Evolutionary conservation across 768 basidiomycete genomes (phyloP), one percentile per base, ranked within the genome.

Genomic region (Suillus tomentosus): DNA sequence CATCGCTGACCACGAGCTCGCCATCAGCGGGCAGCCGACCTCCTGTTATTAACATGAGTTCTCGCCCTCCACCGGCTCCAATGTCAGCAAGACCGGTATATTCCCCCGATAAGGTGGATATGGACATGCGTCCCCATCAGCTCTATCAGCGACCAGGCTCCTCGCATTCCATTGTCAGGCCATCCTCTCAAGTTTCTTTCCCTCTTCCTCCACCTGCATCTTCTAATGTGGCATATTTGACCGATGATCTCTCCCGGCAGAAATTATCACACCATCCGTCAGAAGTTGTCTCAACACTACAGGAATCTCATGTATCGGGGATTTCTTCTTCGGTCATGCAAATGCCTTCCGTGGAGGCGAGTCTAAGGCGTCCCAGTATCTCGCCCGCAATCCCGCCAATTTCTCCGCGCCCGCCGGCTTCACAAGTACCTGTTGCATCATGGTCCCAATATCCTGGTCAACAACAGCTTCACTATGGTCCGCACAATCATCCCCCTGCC

Each of bases 251-350:
- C 62, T 73, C 72, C 47, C 72, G 75, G 43, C 75, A 80, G 31
- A 73, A 66, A n/a, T 70, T 83, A 24, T 77, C 79, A 27, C 53
- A 74, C 14, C 50, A 60, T 36, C 61, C 71, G 8, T 61, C 71
- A 24, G 67, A 64, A n/a, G 37, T 40, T 24, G 9, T 13, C 19
- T 9, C 50, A 22, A 36, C 17, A 24, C 34, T 10, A 9, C 40
- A 50, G 17, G 56, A 64, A 17, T 22, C 37, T 1, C 27, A 22
- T 39, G 10, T 4, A 6, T 31, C 60, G 59, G 34, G 73, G 69
- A 74, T 64, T 73, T 34, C 81, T 81, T 64, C 69, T 78, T 24
- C 80, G 81, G 58, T 82, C 81, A 37, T 54, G 82, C 71, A 76
- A 64, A 31, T 68, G 51, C 62, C 42, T 68, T 63, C 72, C 65